Base-by-base conservation (phyloP, 495 filamentous ascomycete genomes). In the Podospora pseudopauciseta region DNA sequence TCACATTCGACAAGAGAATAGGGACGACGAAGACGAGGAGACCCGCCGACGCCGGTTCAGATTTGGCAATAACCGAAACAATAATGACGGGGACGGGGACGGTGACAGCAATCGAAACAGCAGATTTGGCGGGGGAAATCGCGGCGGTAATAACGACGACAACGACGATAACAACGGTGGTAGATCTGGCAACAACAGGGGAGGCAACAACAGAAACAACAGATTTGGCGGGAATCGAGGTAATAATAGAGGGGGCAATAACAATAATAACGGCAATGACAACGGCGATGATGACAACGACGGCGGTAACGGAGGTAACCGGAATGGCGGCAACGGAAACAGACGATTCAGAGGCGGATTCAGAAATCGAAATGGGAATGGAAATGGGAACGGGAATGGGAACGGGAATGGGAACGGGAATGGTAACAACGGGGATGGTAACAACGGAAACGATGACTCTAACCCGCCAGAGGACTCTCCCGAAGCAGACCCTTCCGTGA, bases 361-460 rank as follows among this genome's bases (percentile, higher is more conserved):
- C 60, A 56, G 70, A 23, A 67, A 67, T 34, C 57, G 69, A 16
- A 65, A 59, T 44, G 54, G 65, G 18, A 67, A 67, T 44, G 68
- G 67, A 9, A 67, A 68, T 57, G 63, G 68, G n/a, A 69, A 71
- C 59, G 64, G 70, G 4, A 62, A 63, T 54, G 65, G 70, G n/a
- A 68, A 67, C 54, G 60, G 69, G 26, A 68, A 69, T 63, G 64
- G 63, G 1, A 64, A 68, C 27, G 65, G 49, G 9, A 63, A 66
- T 57, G 58, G 71, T 13, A 66, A 67, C 11, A 32, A 27, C 26
- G 62, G 65, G 5, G 53, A 71, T 62, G 63, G 61, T 32, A 63
- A 60, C 19, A 65, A 61, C 62, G 30, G 56, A 7, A 55, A 20
- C n/a, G 63, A 44, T 16, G 30, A 60, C 49, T 13, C 60, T 18